Evolutionary conservation across 1,284 basidiomycete species (phyloP).

Genomic region (Vanrija sp.): DNA sequence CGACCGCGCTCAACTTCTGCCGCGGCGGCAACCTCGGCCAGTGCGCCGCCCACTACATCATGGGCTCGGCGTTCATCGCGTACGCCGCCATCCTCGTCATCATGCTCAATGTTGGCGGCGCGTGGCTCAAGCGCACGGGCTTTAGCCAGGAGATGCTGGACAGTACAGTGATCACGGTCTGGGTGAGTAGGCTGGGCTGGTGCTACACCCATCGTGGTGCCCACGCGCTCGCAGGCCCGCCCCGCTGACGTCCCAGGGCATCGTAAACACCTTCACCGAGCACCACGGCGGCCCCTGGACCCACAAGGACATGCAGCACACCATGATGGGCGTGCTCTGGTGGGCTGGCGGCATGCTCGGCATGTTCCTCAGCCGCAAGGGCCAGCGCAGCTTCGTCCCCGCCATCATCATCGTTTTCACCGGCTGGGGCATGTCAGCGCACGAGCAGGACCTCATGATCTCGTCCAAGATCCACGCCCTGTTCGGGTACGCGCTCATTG

Average conservation of each 20-base stretch:
- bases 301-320: slow-evolving; percentile 89
- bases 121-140: slow-evolving; percentile 62
- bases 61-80: slow-evolving; percentile 78
- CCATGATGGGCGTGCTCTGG: slow-evolving; percentile 69
- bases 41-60: slow-evolving; percentile 84
- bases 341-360: slow-evolving; percentile 88
- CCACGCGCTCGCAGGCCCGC: neutral
- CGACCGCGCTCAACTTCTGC: slow-evolving; percentile 56
- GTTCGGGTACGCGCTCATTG: slow-evolving; percentile 82
- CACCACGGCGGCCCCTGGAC: slow-evolving; percentile 77
- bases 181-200: slow-evolving; percentile 57
- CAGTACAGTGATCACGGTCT: slow-evolving; percentile 79
- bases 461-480: slow-evolving; percentile 78
- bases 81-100: slow-evolving; percentile 82
- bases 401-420: slow-evolving; percentile 80
- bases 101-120: slow-evolving; percentile 73
- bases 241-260: slow-evolving; percentile 33
- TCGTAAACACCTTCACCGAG: slow-evolving; percentile 90
- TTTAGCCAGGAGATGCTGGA: slow-evolving; percentile 81
- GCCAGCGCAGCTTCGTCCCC: slow-evolving; percentile 79
- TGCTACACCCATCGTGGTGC: neutral
- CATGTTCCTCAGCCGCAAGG: slow-evolving; percentile 76
- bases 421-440: slow-evolving; percentile 92
- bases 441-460: slow-evolving; percentile 77
- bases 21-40: slow-evolving; percentile 67